A percentile compares a stretch with the other conserved stretches of the same genome.
phyloP scores from a whole-genome alignment of 75 land plant genomes.

The Selaginella moellendorffii region DNA sequence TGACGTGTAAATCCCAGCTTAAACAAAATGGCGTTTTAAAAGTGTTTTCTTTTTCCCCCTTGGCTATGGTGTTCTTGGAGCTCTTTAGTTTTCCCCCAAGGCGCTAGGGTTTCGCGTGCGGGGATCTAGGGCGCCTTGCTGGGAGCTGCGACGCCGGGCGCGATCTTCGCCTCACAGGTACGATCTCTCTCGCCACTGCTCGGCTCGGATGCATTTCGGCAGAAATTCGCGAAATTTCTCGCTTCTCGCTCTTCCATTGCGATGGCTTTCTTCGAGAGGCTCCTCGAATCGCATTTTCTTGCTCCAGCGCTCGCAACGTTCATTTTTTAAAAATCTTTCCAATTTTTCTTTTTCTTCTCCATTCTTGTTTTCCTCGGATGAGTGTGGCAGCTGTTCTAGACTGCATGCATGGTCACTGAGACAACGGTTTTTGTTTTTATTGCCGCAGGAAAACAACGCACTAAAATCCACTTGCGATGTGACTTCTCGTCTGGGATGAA shows the following conservation, averaged over 20 bases:
- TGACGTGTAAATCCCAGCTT: background rate
- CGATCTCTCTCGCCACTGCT: background rate
- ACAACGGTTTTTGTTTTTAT: too few relatives aligned
- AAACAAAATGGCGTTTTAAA: too few relatives aligned
- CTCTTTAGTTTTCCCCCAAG: background rate
- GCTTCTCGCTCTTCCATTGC: background rate
- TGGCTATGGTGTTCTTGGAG: background rate
- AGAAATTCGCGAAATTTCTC: background rate
- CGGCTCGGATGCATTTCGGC: background rate
- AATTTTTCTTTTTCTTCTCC: too few relatives aligned
- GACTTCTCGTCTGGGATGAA: background rate
- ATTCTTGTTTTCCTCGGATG: too few relatives aligned
- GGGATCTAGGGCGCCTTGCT: background rate
- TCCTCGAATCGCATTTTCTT: too few relatives aligned
- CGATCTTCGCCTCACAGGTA: background rate
- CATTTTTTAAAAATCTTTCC: background rate
- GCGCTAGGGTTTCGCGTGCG: constrained; percentile 2
- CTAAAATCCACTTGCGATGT: background rate
- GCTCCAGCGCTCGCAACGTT: background rate
- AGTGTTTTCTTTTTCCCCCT: background rate
- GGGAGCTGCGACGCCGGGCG: background rate
- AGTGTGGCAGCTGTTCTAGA: background rate
- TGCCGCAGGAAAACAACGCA: too few relatives aligned
- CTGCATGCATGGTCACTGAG: background rate
- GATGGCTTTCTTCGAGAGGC: too few relatives aligned